Conservation (phyloP, 2,329 filamentous ascomycete species). For the Exophiala xenobiotica region DNA sequence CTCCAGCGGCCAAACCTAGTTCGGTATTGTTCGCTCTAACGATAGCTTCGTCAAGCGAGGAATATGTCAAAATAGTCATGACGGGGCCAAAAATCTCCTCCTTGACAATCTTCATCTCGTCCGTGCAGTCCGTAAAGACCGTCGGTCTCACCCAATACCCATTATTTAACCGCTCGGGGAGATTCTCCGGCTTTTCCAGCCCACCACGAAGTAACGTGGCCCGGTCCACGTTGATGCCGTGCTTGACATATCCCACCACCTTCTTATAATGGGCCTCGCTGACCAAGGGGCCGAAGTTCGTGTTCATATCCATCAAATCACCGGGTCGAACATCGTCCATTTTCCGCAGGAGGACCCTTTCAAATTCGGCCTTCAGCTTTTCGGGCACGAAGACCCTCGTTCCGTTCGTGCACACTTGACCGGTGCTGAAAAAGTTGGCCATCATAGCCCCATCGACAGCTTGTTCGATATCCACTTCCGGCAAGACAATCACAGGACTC, state of each 20-base stretch:
- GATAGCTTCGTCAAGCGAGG: conserved; percentile 67
- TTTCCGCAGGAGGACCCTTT: conserved; percentile 67
- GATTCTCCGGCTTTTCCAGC: conserved; percentile 53
- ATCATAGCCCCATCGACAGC: conserved; percentile 91
- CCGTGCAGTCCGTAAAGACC: conserved; percentile 81
- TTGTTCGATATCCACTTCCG: conserved; percentile 72
- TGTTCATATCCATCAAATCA: conserved; percentile 66
- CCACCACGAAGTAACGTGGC: conserved; percentile 75
- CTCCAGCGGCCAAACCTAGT: conserved; percentile 77
- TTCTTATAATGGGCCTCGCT: conserved; percentile 73
- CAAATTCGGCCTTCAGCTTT: conserved; percentile 65
- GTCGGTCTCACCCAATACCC: conserved; percentile 87
- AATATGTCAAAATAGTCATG: conserved; percentile 75
- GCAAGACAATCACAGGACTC: conserved; percentile 75
- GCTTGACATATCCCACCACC: conserved; percentile 71
- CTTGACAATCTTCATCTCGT: conserved; percentile 73
- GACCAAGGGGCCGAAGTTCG: conserved; percentile 83
- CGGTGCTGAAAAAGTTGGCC: conserved; percentile 88
- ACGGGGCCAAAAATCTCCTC: conserved; percentile 92
- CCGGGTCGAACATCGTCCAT: conserved; percentile 70
- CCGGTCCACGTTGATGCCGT: conserved; percentile 70
- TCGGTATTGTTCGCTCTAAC: conserved; percentile 72
- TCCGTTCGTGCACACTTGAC: conserved; percentile 91
- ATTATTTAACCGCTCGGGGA: conserved; percentile 51
- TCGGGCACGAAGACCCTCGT: conserved; percentile 80